phyloP scores from a whole-genome alignment of 345 rosid genomes.

The Combretum micranthum region DNA sequence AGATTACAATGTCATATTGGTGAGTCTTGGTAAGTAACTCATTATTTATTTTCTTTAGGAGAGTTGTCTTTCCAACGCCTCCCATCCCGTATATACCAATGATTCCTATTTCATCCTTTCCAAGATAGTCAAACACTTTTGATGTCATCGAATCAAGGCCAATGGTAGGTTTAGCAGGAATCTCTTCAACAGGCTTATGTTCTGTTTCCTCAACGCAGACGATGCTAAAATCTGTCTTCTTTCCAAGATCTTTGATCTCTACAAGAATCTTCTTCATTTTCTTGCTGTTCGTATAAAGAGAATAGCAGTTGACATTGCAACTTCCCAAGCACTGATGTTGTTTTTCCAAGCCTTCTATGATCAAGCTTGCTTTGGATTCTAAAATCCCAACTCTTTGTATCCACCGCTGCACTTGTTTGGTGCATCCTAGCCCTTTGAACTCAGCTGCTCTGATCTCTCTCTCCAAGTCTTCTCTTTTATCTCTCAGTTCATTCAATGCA shows the following conservation, averaged over 20 bases:
- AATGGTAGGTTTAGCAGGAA: slow-evolving; percentile 15
- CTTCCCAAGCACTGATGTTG: slow-evolving; percentile 1
- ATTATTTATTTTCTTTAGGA: slow-evolving; percentile 15
- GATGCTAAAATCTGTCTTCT: slow-evolving; percentile 4
- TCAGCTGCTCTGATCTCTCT: slow-evolving; percentile 8
- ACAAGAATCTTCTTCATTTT: slow-evolving; percentile 1
- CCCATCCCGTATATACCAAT: slow-evolving; percentile 22
- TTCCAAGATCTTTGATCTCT: slow-evolving; percentile 1
- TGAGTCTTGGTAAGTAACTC: slow-evolving; percentile 14
- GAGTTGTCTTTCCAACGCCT: slow-evolving; percentile 17
- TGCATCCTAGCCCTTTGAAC: slow-evolving; percentile 6
- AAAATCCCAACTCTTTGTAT: slow-evolving; percentile 9
- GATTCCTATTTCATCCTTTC: slow-evolving; percentile 7
- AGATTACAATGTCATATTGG: slow-evolving; percentile 24
- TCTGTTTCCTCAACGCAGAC: not conserved
- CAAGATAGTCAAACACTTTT: slow-evolving; percentile 9
- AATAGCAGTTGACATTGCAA: not conserved
- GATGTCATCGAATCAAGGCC: slow-evolving; percentile 10
- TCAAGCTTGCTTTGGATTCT: slow-evolving; percentile 11
- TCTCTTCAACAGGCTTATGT: slow-evolving; percentile 7
- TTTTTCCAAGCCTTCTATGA: not conserved
- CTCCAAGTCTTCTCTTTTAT: slow-evolving; percentile 15
- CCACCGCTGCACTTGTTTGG: slow-evolving; percentile 17
- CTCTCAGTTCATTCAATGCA: slow-evolving; percentile 10
- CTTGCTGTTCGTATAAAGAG: slow-evolving; percentile 12